Base-by-base conservation (phyloP, 2,329 filamentous ascomycete genomes). In the Ascochyta lentis region DNA sequence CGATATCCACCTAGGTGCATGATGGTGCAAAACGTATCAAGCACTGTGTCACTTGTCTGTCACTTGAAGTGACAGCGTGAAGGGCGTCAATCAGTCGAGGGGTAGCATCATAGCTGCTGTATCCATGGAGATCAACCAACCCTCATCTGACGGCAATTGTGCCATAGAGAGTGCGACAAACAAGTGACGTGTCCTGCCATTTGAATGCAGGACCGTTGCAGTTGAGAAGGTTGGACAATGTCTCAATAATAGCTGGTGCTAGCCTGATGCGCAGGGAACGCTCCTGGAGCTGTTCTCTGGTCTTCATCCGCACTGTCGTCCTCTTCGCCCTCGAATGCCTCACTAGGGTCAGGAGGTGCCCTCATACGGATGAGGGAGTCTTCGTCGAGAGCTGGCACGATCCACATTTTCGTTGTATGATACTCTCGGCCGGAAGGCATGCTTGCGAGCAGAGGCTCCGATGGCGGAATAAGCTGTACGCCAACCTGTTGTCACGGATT, bases 351-450 rank as follows among this genome's bases (percentile, higher is more conserved):
- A 4, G 82, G 81, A 4, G 83, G 82, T 16, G 82, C 84, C 52
- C 85, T 78, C 83, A 88, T 84, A 12, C 78, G 77, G 9, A 79
- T 67, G 10, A 98, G 77, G 0, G 84, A 79, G 26, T 87, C 83
- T 10, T 83, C 79, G 39, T 89, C 89, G 10, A 97, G 77, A 1
- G 77, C 73, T 0, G 89, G 89, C 0, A 86, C 84, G 6, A 83
- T 79, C 65, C 87, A 97, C 0, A 86, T 81, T 67, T 88, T 88
- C 33, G 91, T 79, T 0, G 81, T 83, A 49, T 96, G 89, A 49
- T 96, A 92, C 67, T 97, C 93, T 60, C 94, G 86, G 1, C 94
- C 94, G 1, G 90, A 94, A 0, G 95, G 94, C 79, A 98, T 89
- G 58, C 86, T 88, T 6, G 90, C 84, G 4, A 96, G 77, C 9